phyloP scores from a whole-genome alignment of 305 asterid genomes.

The Salvia sclarea region DNA sequence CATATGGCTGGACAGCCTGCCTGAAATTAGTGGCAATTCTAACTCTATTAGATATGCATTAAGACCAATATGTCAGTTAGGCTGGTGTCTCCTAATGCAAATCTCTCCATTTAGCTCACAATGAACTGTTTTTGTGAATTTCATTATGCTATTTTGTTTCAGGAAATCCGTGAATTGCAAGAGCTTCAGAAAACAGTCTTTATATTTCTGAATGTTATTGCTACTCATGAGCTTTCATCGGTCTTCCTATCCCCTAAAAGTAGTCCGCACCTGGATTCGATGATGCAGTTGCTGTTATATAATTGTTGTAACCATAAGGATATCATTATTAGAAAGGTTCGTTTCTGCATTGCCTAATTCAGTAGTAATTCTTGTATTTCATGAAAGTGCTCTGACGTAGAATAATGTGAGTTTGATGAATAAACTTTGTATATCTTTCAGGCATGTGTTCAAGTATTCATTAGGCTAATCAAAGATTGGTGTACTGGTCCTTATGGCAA shows the following conservation, averaged over 20 bases:
- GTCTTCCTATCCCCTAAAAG: conserved; percentile 69
- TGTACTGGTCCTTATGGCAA: conserved; percentile 55
- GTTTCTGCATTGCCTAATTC: no score
- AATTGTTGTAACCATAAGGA: conserved; percentile 85
- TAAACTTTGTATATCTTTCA: conserved; percentile 35
- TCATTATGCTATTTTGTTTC: conserved; percentile 29
- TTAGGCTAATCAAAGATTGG: conserved; percentile 94
- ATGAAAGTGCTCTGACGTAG: not conserved
- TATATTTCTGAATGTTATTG: conserved; percentile 79
- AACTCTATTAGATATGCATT: conserved; percentile 1
- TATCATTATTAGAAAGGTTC: conserved; percentile 71
- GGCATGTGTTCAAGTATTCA: conserved; percentile 90
- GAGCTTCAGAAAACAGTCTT: conserved; percentile 80
- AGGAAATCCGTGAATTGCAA: conserved; percentile 93
- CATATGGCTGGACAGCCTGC: not conserved
- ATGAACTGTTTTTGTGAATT: conserved; percentile 20
- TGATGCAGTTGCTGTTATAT: conserved; percentile 77
- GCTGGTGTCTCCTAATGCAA: conserved; percentile 3
- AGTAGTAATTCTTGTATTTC: conserved; percentile 5
- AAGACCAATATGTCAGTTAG: not conserved
- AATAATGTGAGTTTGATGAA: not conserved
- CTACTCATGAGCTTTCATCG: conserved; percentile 76
- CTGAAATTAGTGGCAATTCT: conserved; percentile 1
- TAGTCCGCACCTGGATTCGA: conserved; percentile 56
- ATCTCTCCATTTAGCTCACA: conserved; percentile 11